These are phyloP conservation scores for Phytopythium oedochilum DNA, from an alignment of 352 stramenopile genomes.

Conservation along the genomic window DNA sequence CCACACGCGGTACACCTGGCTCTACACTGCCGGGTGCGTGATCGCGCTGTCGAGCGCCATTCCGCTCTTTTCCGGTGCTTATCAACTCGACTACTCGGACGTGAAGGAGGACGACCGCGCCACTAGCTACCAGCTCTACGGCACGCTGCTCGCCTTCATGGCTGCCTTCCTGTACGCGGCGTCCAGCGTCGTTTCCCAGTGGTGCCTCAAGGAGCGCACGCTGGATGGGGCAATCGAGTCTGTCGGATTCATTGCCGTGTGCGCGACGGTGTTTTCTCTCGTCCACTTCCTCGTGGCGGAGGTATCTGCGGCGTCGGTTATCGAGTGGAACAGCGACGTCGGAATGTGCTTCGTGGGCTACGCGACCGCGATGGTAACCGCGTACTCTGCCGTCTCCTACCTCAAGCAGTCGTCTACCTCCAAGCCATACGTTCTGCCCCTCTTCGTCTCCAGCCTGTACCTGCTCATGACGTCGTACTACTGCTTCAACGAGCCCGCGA, in stretches of 20 bases:
- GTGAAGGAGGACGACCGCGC: neutral
- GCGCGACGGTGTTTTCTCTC: constrained; percentile 19
- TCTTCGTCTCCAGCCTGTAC: constrained; percentile 35
- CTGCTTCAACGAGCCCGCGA: constrained; percentile 19
- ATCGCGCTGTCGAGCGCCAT: constrained; percentile 15
- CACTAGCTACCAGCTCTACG: constrained; percentile 19
- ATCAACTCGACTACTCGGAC: constrained; percentile 9
- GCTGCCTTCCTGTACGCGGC: constrained; percentile 29
- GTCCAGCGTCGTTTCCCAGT: constrained; percentile 35
- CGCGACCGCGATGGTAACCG: constrained; percentile 26
- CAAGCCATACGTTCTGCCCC: constrained; percentile 30
- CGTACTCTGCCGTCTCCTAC: constrained; percentile 34
- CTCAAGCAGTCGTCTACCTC: constrained; percentile 21
- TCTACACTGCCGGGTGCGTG: constrained; percentile 20
- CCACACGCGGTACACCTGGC: constrained; percentile 18
- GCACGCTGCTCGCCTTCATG: constrained; percentile 23
- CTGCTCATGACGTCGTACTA: constrained; percentile 21
- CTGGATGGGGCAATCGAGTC: constrained; percentile 22
- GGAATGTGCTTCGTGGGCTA: constrained; percentile 26
- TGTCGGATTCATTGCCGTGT: constrained; percentile 25
- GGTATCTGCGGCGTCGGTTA: constrained; percentile 11
- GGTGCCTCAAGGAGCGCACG: constrained; percentile 20
- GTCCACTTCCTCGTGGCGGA: constrained; percentile 25
- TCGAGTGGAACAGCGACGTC: constrained; percentile 22
- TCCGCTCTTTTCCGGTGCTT: constrained; percentile 22